These are phyloP conservation scores for Batkoa obscura DNA, from an alignment of 371 early-diverging fungal genomes.

Conservation along the genomic window DNA sequence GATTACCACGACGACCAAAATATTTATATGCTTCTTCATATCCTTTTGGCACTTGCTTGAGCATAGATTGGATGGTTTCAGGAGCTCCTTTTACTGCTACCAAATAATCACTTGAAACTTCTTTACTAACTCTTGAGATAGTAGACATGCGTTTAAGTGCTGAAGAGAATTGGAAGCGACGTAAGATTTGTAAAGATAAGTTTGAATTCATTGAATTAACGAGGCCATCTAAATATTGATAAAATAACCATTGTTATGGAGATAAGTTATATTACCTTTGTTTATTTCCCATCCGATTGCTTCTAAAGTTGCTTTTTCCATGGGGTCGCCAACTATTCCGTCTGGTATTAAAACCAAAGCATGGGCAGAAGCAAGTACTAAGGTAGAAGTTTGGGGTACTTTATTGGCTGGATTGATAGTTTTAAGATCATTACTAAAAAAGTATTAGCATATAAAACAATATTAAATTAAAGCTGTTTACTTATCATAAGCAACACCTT, in stretches of 20 bases:
- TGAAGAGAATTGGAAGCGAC: slow-evolving; percentile 92
- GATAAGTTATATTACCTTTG: slow-evolving; percentile 27
- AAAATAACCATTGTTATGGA: slow-evolving; percentile 11
- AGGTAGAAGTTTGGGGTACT: slow-evolving; percentile 40
- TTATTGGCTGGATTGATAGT: slow-evolving; percentile 27
- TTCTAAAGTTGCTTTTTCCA: slow-evolving; percentile 93
- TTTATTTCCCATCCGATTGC: slow-evolving; percentile 67
- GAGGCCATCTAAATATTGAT: neutral
- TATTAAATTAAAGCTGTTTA: slow-evolving; percentile 11
- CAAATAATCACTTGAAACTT: slow-evolving; percentile 32
- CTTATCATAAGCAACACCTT: slow-evolving; percentile 65
- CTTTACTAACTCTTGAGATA: slow-evolving; percentile 32
- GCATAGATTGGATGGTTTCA: slow-evolving; percentile 81
- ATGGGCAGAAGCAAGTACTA: slow-evolving; percentile 85
- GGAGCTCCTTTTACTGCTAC: slow-evolving; percentile 99
- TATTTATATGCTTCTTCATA: slow-evolving; percentile 89
- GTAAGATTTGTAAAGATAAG: slow-evolving; percentile 27
- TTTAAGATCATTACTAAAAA: slow-evolving; percentile 18
- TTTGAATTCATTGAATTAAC: neutral
- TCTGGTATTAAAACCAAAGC: slow-evolving; percentile 76
- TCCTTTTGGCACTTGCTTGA: slow-evolving; percentile 48
- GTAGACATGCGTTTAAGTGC: slow-evolving; percentile 94
- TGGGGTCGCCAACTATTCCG: slow-evolving; percentile 93
- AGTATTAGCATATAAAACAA: slow-evolving; percentile 10
- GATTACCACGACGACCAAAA: slow-evolving; percentile 88